These are phyloP conservation scores for Flaveria ramosissima DNA, from an alignment of 129 eudicot genomes.

Conservation along the genomic window DNA sequence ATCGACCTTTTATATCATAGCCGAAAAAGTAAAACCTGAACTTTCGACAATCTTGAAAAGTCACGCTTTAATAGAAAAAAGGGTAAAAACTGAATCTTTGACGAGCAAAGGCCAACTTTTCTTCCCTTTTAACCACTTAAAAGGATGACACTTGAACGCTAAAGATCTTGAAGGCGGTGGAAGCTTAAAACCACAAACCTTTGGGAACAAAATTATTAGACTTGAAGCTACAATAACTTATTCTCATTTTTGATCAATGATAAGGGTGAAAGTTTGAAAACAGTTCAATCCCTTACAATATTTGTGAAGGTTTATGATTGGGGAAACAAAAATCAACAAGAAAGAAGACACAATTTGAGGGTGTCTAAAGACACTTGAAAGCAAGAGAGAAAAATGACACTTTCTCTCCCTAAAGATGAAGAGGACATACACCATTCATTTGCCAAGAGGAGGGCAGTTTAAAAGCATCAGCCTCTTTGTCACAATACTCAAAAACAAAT, in stretches of 20 bases:
- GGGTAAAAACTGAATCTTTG: slow-evolving; percentile 20
- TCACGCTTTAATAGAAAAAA: background rate
- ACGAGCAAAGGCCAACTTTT: background rate
- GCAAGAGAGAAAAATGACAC: slow-evolving; percentile 29
- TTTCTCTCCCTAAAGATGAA: slow-evolving; percentile 31
- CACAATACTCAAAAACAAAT: slow-evolving; percentile 19
- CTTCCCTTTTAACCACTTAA: slow-evolving; percentile 14
- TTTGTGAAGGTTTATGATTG: slow-evolving; percentile 5
- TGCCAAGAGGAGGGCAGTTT: slow-evolving; percentile 33
- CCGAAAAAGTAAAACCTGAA: slow-evolving; percentile 7
- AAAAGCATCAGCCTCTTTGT: slow-evolving; percentile 39
- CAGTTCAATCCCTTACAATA: background rate
- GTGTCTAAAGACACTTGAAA: slow-evolving; percentile 26
- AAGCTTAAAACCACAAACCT: background rate
- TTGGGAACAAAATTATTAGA: background rate
- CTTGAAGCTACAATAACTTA: slow-evolving; percentile 8
- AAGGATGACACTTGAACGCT: background rate
- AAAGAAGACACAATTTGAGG: slow-evolving; percentile 21
- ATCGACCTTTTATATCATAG: background rate
- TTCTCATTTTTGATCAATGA: background rate
- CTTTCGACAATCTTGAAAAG: background rate
- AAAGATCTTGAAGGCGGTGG: background rate
- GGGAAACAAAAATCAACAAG: slow-evolving; percentile 20
- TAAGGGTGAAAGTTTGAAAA: background rate
- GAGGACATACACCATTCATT: slow-evolving; percentile 32